Evolutionary conservation across 441 rosid genomes (phyloP).

Genomic region (Sinapis alba): DNA sequence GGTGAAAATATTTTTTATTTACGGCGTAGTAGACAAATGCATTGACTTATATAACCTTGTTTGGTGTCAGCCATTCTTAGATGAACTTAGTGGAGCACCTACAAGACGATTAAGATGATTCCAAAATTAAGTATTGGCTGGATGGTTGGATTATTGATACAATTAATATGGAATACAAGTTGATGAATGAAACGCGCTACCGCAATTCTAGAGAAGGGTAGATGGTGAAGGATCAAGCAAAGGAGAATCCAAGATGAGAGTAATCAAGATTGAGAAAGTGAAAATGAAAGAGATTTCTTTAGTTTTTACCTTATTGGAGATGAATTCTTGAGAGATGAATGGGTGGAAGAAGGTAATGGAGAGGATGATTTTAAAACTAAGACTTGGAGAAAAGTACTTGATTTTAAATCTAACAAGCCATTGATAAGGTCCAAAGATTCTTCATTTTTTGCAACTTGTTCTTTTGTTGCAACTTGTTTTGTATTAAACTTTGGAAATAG

Average conservation of each 20-base stretch:
- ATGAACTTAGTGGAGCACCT: slow-evolving; percentile 21
- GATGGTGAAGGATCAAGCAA: slow-evolving; percentile 6
- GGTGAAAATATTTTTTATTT: background rate
- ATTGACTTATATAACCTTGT: slow-evolving; percentile 35
- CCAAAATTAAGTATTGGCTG: background rate
- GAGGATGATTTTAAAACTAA: slow-evolving; percentile 20
- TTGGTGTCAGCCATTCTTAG: slow-evolving; percentile 37
- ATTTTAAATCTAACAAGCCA: slow-evolving; percentile 21
- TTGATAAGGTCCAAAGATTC: slow-evolving; percentile 28
- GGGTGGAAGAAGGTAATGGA: slow-evolving; percentile 16
- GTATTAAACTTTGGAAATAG: slow-evolving; percentile 4
- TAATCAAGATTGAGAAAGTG: slow-evolving; percentile 13
- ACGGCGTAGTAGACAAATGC: background rate
- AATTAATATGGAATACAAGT: background rate
- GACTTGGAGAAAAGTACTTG: slow-evolving; percentile 25
- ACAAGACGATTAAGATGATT: slow-evolving; percentile 5
- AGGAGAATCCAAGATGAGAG: background rate
- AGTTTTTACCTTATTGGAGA: slow-evolving; percentile 17
- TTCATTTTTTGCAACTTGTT: slow-evolving; percentile 15
- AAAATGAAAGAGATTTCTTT: background rate
- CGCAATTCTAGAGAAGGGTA: background rate
- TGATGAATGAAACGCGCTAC: background rate
- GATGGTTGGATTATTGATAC: background rate
- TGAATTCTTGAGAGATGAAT: slow-evolving; percentile 7
- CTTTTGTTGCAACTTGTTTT: slow-evolving; percentile 16